Evolutionary conservation across 768 basidiomycete genomes (phyloP).

Genomic region (Kwoniella sp.): DNA sequence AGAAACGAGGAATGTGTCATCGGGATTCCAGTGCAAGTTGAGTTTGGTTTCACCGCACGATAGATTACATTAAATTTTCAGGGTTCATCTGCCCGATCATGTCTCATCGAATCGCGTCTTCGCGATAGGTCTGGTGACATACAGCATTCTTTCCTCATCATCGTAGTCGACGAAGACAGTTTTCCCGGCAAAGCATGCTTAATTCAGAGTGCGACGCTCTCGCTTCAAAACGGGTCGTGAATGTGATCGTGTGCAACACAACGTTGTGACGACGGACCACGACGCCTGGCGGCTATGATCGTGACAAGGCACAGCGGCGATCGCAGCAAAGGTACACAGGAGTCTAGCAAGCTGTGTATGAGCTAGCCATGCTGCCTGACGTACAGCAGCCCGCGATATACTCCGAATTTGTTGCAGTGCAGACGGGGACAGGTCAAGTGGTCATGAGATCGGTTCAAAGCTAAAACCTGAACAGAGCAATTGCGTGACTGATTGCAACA

Average conservation of each 20-base stretch:
- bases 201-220: neutral
- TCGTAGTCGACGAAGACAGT: neutral
- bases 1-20: neutral
- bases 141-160: neutral
- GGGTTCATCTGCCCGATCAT: neutral
- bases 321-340: neutral
- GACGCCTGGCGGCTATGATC: neutral
- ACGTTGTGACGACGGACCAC: neutral
- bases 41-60: neutral
- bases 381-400: too few species aligned
- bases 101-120: neutral
- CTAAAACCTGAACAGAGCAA: too few species aligned
- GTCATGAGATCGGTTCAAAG: too few species aligned
- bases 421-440: too few species aligned
- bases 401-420: too few species aligned
- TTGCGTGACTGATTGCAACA: too few species aligned
- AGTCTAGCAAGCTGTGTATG: neutral
- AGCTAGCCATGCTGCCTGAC: too few species aligned
- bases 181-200: neutral
- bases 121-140: too few species aligned
- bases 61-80: neutral
- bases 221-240: neutral
- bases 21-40: neutral
- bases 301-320: neutral
- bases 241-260: neutral